Evolutionary conservation across 148 eudicot genomes (phyloP).

Genomic region (Chenopodium quinoa): DNA sequence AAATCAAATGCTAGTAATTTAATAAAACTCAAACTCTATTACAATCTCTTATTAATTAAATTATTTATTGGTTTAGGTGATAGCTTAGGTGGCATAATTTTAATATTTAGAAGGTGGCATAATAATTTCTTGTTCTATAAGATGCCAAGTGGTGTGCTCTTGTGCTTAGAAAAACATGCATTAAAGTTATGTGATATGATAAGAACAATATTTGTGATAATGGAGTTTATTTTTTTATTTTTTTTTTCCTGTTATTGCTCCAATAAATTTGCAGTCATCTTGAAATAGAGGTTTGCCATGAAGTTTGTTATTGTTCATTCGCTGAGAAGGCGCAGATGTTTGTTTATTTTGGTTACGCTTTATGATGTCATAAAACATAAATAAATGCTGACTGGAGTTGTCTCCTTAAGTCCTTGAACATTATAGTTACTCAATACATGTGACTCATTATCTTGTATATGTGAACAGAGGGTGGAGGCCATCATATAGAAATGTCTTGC

Average conservation of each 20-base stretch:
- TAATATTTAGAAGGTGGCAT: too few relatives aligned
- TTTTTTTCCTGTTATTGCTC: background rate
- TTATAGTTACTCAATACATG: background rate
- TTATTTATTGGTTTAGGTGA: too few relatives aligned
- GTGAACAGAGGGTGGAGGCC: conserved; percentile 88
- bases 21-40: too few relatives aligned
- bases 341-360: background rate
- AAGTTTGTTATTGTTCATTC: background rate
- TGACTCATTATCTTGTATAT: conserved; percentile 13
- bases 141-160: too few relatives aligned
- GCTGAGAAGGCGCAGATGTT: background rate
- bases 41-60: too few relatives aligned
- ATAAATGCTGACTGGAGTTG: background rate
- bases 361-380: background rate
- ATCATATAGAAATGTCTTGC: conserved; percentile 82
- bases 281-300: background rate
- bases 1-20: too few relatives aligned
- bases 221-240: too few relatives aligned
- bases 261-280: background rate
- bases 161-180: too few relatives aligned
- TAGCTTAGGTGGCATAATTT: too few relatives aligned
- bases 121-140: too few relatives aligned
- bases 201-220: too few relatives aligned
- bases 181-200: too few relatives aligned
- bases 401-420: background rate